Base-by-base conservation (phyloP, 1,284 basidiomycete species). In the Melampsora americana region DNA sequence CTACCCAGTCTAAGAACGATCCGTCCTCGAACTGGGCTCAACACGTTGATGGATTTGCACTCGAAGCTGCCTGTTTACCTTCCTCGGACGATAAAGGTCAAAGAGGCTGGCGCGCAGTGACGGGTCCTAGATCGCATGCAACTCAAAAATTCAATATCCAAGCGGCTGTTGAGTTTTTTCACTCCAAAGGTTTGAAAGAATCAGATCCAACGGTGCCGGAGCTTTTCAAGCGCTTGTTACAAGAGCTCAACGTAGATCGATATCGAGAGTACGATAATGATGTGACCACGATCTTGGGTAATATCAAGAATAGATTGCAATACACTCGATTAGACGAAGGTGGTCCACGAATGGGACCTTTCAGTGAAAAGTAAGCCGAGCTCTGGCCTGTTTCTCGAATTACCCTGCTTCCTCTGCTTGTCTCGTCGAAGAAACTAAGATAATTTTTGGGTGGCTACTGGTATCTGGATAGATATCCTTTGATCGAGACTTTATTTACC, bases 401-500 rank as follows among this genome's bases (percentile, higher is more conserved):
- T 32, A 44, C 12, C 23, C n/a, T 59, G 9, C 2, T 28, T 26
- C 53, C n/a, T 62, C 14, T 50, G n/a, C 12, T 44, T 23, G 18
- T 30, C 32, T 42, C 12, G 14, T 14, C 42, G 14, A 44, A 20
- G 12, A 7, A 6, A 61, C 64, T 73, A 50, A 56, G 7, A 68
- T 7, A 53, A 50, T 72, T 46, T 26, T 39, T 50, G 71, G 5
- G 3, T 7, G 48, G n/a, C 66, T 30, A 26, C 56, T 14, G 32
- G 28, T 2, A 23, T 64, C 18, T 59, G 68, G 14, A 16, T 78
- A 95, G 93, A 44, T 86, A 86, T 35, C 92, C 93, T 20, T 85
- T 97, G 48, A 89, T 92, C 61, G 94, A 96, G 81, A 84, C 87
- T 1, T 95, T 95, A 84, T 97, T 97, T 83, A 96, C 93, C 1